phyloP scores from a whole-genome alignment of 78 protist genomes.

The Speleostelium caveatum region DNA sequence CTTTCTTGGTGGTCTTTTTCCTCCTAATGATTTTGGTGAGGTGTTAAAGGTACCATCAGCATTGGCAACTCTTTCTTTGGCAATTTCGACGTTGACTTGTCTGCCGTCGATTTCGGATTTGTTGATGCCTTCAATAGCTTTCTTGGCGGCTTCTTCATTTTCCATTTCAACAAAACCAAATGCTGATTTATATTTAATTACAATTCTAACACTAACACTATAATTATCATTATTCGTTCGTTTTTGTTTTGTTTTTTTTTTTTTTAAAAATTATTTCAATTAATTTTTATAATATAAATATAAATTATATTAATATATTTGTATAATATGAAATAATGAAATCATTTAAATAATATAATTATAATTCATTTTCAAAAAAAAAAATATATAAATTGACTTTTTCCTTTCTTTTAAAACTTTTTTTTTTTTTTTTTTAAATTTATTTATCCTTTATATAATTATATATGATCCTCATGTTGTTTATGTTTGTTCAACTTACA shows the following conservation, averaged over 20 bases:
- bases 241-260: not conserved
- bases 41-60: no score
- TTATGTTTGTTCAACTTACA: slow-evolving; percentile 46
- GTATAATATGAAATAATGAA: not conserved
- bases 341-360: not conserved
- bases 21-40: slow-evolving; percentile 7
- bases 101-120: slow-evolving; percentile 76
- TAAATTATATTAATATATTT: no score
- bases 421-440: slow-evolving; percentile 1
- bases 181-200: slow-evolving; percentile 34
- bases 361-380: not conserved
- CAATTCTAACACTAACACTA: slow-evolving; percentile 74
- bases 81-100: slow-evolving; percentile 78
- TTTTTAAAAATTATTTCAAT: not conserved
- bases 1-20: not conserved
- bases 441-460: not conserved
- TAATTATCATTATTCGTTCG: not conserved
- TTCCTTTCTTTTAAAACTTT: not conserved
- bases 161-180: slow-evolving; percentile 89
- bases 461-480: not conserved
- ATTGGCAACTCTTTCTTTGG: slow-evolving; percentile 45
- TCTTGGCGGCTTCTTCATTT: slow-evolving; percentile 63
- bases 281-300: not conserved
- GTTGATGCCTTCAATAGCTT: slow-evolving; percentile 76
- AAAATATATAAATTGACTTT: not conserved